Evolutionary conservation across 257 asterid species (phyloP).

Genomic region (Knoxia roxburghii): DNA sequence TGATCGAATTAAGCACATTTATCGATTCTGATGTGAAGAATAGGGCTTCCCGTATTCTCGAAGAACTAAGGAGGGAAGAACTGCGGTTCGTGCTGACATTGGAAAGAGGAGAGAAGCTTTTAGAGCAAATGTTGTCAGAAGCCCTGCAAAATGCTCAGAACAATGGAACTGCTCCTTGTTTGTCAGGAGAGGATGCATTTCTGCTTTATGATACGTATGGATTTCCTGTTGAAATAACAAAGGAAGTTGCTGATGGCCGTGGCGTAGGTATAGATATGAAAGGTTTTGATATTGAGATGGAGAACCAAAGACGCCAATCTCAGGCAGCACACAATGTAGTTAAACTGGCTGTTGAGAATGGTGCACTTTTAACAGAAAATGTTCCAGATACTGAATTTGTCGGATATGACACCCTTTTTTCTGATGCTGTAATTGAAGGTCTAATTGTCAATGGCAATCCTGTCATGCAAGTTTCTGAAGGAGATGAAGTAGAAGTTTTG

Average conservation of each 20-base stretch:
- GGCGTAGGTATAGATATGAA: constrained; percentile 75
- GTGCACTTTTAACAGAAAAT: constrained; percentile 54
- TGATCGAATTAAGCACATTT: constrained; percentile 55
- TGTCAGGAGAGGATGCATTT: constrained; percentile 83
- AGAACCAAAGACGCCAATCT: constrained; percentile 83
- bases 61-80: constrained; percentile 78
- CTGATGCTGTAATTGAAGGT: constrained; percentile 72
- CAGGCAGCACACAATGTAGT: constrained; percentile 93
- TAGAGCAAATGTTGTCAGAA: constrained; percentile 60
- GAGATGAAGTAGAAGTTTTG: constrained; percentile 80
- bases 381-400: constrained; percentile 77
- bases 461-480: constrained; percentile 62
- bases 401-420: constrained; percentile 61
- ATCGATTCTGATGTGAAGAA: constrained; percentile 67
- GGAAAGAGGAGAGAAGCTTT: constrained; percentile 93
- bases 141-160: constrained; percentile 42
- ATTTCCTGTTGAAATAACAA: constrained; percentile 87
- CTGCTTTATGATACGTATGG: constrained; percentile 88
- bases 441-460: constrained; percentile 67
- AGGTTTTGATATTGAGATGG: constrained; percentile 72
- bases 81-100: constrained; percentile 77
- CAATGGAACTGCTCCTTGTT: constrained; percentile 46
- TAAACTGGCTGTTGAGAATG: constrained; percentile 72
- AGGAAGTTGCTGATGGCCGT: constrained; percentile 81
- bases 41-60: constrained; percentile 57